A percentile compares a stretch with the other conserved stretches of the same genome.
phyloP scores from a whole-genome alignment of 2,329 filamentous ascomycete species.

The Colletotrichum sp. region DNA sequence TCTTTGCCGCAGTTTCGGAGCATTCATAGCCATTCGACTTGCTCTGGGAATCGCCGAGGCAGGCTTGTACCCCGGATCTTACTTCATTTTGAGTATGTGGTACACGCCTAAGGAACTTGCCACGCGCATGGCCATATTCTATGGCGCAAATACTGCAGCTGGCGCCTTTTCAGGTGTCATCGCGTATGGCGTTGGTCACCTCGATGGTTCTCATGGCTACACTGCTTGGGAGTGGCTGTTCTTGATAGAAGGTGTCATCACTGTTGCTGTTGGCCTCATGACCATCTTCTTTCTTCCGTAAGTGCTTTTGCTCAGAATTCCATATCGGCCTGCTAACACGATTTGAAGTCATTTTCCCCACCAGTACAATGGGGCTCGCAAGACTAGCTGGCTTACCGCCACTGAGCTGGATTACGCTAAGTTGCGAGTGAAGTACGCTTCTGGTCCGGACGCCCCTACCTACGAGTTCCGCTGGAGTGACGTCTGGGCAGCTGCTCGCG shows the following conservation, averaged over 20 bases:
- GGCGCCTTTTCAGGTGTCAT: not conserved
- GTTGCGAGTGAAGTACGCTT: not conserved
- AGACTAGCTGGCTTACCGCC: not conserved
- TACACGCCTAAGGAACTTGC: not conserved
- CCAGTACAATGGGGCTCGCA: not conserved
- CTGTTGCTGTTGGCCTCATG: not conserved
- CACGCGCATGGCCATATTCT: not conserved
- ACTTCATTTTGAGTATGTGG: not conserved
- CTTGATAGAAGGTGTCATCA: not conserved
- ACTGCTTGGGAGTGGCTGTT: not conserved
- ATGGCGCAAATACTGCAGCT: not conserved
- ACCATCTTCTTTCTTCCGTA: not conserved
- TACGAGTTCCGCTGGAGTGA: constrained; percentile 23
- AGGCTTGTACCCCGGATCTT: not conserved
- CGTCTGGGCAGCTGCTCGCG: constrained; percentile 19
- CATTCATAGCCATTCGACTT: not conserved
- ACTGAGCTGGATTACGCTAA: not conserved
- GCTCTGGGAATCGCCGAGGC: not conserved
- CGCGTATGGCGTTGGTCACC: not conserved
- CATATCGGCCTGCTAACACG: not conserved
- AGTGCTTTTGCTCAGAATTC: not conserved
- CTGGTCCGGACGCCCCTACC: constrained; percentile 9
- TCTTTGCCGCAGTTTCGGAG: not conserved
- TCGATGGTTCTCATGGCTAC: not conserved
- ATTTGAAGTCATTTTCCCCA: not conserved